Conservation (phyloP, 1,139 yeast genomes). For the Geotrichum macrosporum region DNA sequence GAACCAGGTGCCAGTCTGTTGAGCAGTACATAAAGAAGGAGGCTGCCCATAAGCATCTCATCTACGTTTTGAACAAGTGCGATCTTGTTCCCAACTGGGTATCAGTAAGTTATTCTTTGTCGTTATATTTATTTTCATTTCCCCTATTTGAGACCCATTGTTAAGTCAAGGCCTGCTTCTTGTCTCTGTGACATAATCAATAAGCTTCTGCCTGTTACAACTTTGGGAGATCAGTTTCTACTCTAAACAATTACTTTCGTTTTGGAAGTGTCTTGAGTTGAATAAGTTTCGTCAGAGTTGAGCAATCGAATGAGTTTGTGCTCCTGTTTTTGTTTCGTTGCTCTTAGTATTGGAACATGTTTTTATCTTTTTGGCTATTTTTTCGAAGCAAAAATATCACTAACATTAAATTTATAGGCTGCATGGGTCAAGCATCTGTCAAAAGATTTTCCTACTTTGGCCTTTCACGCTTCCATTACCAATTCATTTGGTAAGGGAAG, state of each 20-base stretch:
- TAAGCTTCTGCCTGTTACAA: slow-evolving; percentile 68
- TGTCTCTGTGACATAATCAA: slow-evolving; percentile 32
- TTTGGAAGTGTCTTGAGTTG: slow-evolving; percentile 43
- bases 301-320: slow-evolving; percentile 25
- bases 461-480: slow-evolving; percentile 96
- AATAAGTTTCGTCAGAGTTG: slow-evolving; percentile 49
- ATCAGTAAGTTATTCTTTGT: slow-evolving; percentile 56
- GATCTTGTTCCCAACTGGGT: slow-evolving; percentile 99
- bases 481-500: slow-evolving; percentile 98
- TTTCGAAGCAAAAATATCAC: no score
- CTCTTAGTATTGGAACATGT: slow-evolving; percentile 43
- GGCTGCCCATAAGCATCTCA: slow-evolving; percentile 94
- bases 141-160: slow-evolving; percentile 28
- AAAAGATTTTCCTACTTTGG: slow-evolving; percentile 87
- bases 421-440: slow-evolving; percentile 97
- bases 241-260: slow-evolving; percentile 51
- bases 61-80: slow-evolving; percentile 92
- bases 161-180: slow-evolving; percentile 42
- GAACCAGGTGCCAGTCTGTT: slow-evolving; percentile 89
- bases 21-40: slow-evolving; percentile 90
- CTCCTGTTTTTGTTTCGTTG: slow-evolving; percentile 27
- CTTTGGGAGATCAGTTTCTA: slow-evolving; percentile 79
- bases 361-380: slow-evolving; percentile 25
- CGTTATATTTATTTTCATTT: neutral
- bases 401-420: no score